Conservation (phyloP, 176 grass and related monocot species). For the Zoysia pacifica region DNA sequence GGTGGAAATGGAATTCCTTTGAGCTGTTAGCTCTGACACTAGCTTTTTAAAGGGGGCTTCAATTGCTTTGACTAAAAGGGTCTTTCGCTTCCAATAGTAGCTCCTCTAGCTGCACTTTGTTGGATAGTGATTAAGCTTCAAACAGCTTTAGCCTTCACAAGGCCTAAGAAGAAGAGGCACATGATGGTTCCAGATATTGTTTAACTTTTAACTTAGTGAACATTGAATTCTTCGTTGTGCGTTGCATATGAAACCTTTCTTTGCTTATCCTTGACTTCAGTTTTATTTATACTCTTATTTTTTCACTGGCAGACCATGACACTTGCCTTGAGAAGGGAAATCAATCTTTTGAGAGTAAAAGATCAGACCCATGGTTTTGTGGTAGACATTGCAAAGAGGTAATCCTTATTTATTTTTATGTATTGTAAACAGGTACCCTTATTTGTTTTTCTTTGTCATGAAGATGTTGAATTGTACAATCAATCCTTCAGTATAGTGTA, state of each 20-base stretch:
- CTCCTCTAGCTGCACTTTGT: constrained; percentile 12
- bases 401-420: constrained; percentile 36
- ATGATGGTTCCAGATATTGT: background rate
- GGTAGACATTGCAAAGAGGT: constrained; percentile 67
- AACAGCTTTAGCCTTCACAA: background rate
- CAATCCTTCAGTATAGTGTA: background rate
- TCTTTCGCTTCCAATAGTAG: constrained; percentile 16
- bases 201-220: constrained; percentile 24
- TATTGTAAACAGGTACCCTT: constrained; percentile 61
- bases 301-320: constrained; percentile 57
- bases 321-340: constrained; percentile 49
- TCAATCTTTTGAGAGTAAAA: constrained; percentile 37
- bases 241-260: constrained; percentile 8
- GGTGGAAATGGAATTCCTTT: background rate
- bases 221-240: constrained; percentile 24
- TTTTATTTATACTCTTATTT: constrained; percentile 38
- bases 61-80: background rate
- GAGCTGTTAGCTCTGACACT: constrained; percentile 9
- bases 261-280: constrained; percentile 23
- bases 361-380: constrained; percentile 64
- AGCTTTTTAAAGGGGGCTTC: constrained; percentile 1
- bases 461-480: background rate
- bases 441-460: constrained; percentile 1
- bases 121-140: constrained; percentile 11
- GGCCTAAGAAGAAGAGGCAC: constrained; percentile 1